A percentile compares a stretch with the other conserved stretches of the same genome.
These are phyloP conservation scores for Cystobasidium sp. DNA, from an alignment of 1,284 basidiomycete genomes.

Conservation along the genomic window DNA sequence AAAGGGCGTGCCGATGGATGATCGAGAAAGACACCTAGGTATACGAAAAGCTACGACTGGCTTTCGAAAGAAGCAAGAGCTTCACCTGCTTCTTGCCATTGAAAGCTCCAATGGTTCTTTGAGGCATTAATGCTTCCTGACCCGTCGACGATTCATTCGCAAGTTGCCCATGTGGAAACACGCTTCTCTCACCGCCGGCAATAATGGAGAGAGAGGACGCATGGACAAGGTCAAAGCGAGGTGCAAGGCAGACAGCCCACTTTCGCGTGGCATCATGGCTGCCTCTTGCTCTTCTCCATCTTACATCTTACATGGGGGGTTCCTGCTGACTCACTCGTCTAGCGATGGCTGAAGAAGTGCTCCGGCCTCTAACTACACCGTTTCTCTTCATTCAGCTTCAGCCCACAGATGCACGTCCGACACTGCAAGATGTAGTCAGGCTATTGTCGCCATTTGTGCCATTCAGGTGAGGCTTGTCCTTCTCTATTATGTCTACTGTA, in stretches of 20 bases:
- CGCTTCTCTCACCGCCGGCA: too few species aligned
- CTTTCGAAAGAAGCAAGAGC: too few species aligned
- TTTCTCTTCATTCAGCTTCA: constrained; percentile 18
- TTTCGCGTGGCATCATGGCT: too few species aligned
- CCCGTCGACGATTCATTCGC: too few species aligned
- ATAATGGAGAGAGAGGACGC: too few species aligned
- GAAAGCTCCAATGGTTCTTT: not conserved
- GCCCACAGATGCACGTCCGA: constrained; percentile 2
- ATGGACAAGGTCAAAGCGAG: too few species aligned
- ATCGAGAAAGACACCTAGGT: too few species aligned
- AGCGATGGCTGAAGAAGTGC: not conserved
- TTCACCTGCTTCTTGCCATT: constrained; percentile 1
- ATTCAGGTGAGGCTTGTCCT: constrained; percentile 1
- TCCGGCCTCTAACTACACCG: not conserved
- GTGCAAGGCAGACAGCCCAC: too few species aligned
- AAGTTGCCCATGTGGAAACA: too few species aligned
- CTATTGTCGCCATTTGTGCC: not conserved
- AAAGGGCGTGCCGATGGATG: too few species aligned
- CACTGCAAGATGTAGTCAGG: not conserved
- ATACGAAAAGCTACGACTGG: too few species aligned
- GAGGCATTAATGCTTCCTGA: not conserved
- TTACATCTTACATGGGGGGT: too few species aligned
- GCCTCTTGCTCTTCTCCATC: not conserved
- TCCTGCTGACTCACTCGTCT: not conserved
- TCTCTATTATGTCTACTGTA: not conserved